These are phyloP conservation scores for Lentithecium fluviatile DNA, from an alignment of 495 filamentous ascomycete species.

Conservation along the genomic window DNA sequence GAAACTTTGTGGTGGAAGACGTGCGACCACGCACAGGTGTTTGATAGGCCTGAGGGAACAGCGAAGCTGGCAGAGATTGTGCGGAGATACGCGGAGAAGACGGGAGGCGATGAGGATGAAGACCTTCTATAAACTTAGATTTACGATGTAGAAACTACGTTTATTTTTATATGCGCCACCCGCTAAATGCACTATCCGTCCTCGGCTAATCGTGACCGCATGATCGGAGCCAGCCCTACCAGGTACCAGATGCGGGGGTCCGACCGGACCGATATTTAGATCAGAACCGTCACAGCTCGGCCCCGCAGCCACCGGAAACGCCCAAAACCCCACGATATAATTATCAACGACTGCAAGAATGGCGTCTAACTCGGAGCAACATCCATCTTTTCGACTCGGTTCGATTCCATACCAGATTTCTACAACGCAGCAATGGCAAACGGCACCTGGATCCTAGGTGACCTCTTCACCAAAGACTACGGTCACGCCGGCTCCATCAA, in stretches of 20 bases:
- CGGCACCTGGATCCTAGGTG: constrained; percentile 33
- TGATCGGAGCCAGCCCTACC: not conserved
- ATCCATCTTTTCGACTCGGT: not conserved
- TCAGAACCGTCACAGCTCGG: not conserved
- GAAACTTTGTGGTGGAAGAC: constrained; percentile 62
- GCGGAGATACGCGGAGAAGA: constrained; percentile 42
- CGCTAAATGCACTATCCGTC: not conserved
- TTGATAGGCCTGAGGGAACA: constrained; percentile 51
- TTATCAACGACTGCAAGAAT: not conserved
- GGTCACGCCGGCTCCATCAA: constrained; percentile 65
- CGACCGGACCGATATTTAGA: not conserved
- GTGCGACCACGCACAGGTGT: constrained; percentile 68
- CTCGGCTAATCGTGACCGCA: not conserved
- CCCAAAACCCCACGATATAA: too few relatives aligned
- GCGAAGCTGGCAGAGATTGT: constrained; percentile 46
- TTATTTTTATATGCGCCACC: not conserved
- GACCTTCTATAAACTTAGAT: not conserved
- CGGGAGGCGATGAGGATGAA: constrained; percentile 5
- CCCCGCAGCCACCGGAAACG: not conserved
- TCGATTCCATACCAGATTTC: not conserved
- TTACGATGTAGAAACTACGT: too few relatives aligned
- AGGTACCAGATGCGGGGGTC: not conserved
- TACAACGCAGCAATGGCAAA: not conserved
- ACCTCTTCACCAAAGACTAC: constrained; percentile 35
- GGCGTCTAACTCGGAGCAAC: not conserved